Evolutionary conservation across 2,329 filamentous ascomycete genomes (phyloP).

Genomic region (Ceratocystis eucalypticola): DNA sequence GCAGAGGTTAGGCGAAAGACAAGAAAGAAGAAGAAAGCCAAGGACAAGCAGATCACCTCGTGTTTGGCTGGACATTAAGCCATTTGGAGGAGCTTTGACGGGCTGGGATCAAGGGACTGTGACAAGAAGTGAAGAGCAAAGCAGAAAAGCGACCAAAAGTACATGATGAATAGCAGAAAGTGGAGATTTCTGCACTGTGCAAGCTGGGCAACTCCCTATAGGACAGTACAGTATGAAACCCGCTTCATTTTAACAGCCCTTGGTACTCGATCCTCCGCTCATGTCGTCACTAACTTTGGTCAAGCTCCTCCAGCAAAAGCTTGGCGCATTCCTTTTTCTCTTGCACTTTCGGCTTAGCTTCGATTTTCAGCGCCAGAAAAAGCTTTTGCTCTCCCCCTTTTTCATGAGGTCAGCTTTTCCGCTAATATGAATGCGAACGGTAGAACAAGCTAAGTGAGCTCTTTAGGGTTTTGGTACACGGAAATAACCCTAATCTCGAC

Average conservation of each 20-base stretch:
- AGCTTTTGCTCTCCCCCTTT: neutral
- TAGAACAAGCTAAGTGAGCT: neutral
- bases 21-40: neutral
- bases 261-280: neutral
- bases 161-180: neutral
- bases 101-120: constrained; percentile 1
- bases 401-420: neutral
- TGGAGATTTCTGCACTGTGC: neutral
- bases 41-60: neutral
- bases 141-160: neutral
- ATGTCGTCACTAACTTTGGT: neutral
- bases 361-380: neutral
- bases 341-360: neutral
- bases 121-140: neutral
- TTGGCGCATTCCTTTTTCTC: constrained; percentile 2
- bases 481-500: neutral
- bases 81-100: constrained; percentile 4
- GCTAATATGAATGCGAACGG: neutral
- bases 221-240: neutral
- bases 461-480: neutral
- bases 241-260: too few species aligned
- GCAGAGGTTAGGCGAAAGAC: neutral
- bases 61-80: constrained; percentile 6
- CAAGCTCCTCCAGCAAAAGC: neutral
- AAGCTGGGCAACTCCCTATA: too few species aligned